Conservation (phyloP, 2,329 filamentous ascomycete species). For the Trichothecium sympodiale region DNA sequence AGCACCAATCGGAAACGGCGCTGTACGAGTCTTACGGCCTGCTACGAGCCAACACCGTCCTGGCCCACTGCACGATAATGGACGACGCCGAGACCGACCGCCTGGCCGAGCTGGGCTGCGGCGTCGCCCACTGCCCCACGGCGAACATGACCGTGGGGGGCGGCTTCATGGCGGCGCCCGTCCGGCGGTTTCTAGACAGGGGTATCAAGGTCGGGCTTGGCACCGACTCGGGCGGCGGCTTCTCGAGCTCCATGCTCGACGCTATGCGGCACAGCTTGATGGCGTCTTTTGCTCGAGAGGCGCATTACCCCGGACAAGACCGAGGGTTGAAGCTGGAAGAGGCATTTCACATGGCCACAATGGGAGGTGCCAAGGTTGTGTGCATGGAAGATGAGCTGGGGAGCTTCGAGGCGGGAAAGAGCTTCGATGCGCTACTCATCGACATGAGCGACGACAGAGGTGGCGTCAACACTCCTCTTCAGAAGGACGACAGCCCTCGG, state of each 20-base stretch:
- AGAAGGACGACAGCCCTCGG: conserved; percentile 48
- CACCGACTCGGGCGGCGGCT: conserved; percentile 54
- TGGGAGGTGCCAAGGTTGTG: conserved; percentile 50
- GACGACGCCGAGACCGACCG: conserved; percentile 40
- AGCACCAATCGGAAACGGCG: conserved; percentile 44
- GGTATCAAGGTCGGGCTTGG: conserved; percentile 57
- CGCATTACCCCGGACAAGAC: conserved; percentile 22
- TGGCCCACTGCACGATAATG: conserved; percentile 58
- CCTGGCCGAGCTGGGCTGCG: conserved; percentile 37
- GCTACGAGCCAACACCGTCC: conserved; percentile 42
- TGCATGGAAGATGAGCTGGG: conserved; percentile 42
- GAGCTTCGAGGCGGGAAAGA: conserved; percentile 45
- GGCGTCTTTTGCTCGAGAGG: conserved; percentile 36
- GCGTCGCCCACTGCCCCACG: conserved; percentile 53
- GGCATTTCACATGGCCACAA: conserved; percentile 47
- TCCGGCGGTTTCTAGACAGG: conserved; percentile 43
- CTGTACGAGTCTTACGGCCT: conserved; percentile 46
- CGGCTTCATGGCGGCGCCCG: conserved; percentile 50
- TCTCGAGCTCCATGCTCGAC: conserved; percentile 47
- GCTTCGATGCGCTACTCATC: conserved; percentile 41
- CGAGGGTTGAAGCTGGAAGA: conserved; percentile 34
- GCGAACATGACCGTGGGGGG: conserved; percentile 52
- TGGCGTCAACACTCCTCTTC: conserved; percentile 40
- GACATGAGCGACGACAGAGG: conserved; percentile 19
- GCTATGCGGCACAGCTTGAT: conserved; percentile 48